Percentiles rank a stretch among this genome's conserved stretches.
Conservation (phyloP, 176 grass and related monocot genomes). For the Triticum monococcum region DNA sequence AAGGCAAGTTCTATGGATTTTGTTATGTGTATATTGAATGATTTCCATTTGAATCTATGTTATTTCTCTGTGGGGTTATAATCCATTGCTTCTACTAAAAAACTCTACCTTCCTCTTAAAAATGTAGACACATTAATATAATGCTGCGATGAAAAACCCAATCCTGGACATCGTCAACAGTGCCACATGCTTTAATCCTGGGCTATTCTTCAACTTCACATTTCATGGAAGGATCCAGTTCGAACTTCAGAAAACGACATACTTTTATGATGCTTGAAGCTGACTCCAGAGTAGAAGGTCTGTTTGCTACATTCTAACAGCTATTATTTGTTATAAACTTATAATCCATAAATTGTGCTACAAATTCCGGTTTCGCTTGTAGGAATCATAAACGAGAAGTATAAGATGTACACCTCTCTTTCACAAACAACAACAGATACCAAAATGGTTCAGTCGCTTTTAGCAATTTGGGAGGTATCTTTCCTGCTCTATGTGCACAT, state of each 20-base stretch:
- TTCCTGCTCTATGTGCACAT: slow-evolving; percentile 23
- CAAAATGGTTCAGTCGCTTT: slow-evolving; percentile 94
- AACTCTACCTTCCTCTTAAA: background rate
- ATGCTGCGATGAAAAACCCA: slow-evolving; percentile 32
- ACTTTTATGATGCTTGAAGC: slow-evolving; percentile 91
- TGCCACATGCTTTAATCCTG: slow-evolving; percentile 59
- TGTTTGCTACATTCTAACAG: slow-evolving; percentile 14
- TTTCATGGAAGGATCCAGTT: slow-evolving; percentile 23
- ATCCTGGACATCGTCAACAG: slow-evolving; percentile 74
- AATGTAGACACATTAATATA: slow-evolving; percentile 67
- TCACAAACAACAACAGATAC: slow-evolving; percentile 67
- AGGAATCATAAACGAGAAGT: slow-evolving; percentile 90
- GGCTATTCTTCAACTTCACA: slow-evolving; percentile 32
- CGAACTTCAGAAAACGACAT: slow-evolving; percentile 52
- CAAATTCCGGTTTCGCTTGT: slow-evolving; percentile 35
- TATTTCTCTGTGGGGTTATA: slow-evolving; percentile 16
- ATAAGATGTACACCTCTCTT: slow-evolving; percentile 85
- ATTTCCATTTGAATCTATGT: slow-evolving; percentile 21
- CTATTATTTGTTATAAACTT: slow-evolving; percentile 32
- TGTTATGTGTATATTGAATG: background rate
- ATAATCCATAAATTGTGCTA: slow-evolving; percentile 26
- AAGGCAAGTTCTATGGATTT: slow-evolving; percentile 19
- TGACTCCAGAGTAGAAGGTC: slow-evolving; percentile 79
- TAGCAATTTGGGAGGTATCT: slow-evolving; percentile 86
- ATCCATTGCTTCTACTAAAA: slow-evolving; percentile 15